These are phyloP conservation scores for Coix lacrymajobi DNA, from an alignment of 176 grass and related monocot species.

Conservation along the genomic window DNA sequence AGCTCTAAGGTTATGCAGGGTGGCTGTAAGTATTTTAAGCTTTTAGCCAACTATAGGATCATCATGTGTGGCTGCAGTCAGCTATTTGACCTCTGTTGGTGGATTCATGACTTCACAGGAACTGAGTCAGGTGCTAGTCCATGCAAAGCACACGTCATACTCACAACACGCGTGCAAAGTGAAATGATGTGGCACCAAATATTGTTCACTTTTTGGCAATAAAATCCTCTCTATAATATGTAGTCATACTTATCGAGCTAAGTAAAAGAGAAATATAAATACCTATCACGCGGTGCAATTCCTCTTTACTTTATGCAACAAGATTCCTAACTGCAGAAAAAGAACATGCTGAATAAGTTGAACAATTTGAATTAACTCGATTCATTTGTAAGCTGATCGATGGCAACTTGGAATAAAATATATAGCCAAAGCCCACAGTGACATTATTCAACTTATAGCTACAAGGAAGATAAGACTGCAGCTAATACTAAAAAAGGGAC, in stretches of 20 bases:
- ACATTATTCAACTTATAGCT: constrained; percentile 15
- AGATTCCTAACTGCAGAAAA: background rate
- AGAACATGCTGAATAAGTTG: constrained; percentile 9
- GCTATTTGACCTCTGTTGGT: constrained; percentile 3
- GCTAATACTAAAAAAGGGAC: constrained; percentile 8
- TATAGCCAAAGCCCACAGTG: background rate
- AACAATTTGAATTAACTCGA: background rate
- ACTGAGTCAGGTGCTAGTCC: constrained; percentile 1
- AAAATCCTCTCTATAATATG: background rate
- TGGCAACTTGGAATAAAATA: constrained; percentile 19
- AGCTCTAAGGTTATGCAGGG: background rate
- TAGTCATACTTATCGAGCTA: background rate
- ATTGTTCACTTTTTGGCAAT: background rate
- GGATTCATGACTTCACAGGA: background rate
- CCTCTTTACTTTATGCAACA: background rate
- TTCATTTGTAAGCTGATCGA: background rate
- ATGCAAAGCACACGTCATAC: background rate
- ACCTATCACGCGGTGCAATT: background rate
- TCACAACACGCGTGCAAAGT: background rate
- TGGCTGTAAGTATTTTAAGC: background rate
- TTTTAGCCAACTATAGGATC: background rate
- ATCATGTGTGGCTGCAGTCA: background rate
- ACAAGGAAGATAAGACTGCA: constrained; percentile 22
- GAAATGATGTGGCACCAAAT: background rate
- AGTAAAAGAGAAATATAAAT: background rate